Base-by-base conservation (phyloP, 2,329 filamentous ascomycete genomes). In the Shiraia bambusicola region DNA sequence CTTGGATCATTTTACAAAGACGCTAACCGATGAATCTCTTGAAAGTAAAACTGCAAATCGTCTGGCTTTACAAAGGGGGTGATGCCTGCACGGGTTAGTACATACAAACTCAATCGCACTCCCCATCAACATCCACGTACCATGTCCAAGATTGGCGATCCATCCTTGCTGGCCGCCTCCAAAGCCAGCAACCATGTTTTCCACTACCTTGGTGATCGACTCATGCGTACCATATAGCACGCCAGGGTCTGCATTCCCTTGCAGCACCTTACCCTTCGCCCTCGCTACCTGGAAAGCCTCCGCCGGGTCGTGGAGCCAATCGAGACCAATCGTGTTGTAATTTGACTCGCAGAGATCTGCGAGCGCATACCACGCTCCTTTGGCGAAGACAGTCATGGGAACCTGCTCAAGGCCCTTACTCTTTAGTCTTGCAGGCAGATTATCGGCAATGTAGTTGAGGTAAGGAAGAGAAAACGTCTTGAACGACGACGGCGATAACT, bases 381-480 rank as follows among this genome's bases (percentile, higher is more conserved):
- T 98, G 26, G 93, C 90, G 69, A 98, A 98, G 16, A 97, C 90
- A 4, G 91, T 94, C 91, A 97, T 96, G 3, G 93, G 93, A 3
- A 98, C 92, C 9, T 75, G 77, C 43, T 91, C 87, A 37, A 92
- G 72, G 0, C 84, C 83, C 63, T 94, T 77, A 65, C 88, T 86
- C 56, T 80, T 75, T 42, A 97, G 73, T 47, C 82, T 83, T 56
- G 75, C 77, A 1, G 92, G 92, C 3, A 98, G 78, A 54, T 91
- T 80, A 54, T 86, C 76, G 9, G 90, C 83, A 56, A 98, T 97
- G 65, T 91, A 83, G 30, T 80, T 80, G 38, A 98, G 78, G 65
- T 92, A 95, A 1, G 93, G 93, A 54, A 93, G 80, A 2, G 88
- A 85, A 68, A 97, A 94, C 41, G 84, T 76, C 63, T 84, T 84